Base-by-base conservation (phyloP, 768 basidiomycete species). In the Russula dissimulans region DNA sequence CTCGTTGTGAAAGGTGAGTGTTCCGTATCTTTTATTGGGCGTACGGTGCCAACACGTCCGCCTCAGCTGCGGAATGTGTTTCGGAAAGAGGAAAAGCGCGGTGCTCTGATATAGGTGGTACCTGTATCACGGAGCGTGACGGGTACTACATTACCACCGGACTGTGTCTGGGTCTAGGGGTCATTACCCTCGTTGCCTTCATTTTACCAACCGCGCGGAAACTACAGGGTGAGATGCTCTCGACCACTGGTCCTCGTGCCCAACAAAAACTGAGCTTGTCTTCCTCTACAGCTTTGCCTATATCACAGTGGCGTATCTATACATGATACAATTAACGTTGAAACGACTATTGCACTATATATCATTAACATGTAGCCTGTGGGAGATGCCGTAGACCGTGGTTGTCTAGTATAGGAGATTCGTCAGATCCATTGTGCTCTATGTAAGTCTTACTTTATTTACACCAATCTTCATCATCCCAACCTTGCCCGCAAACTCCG, bases 51-150 rank as follows among this genome's bases (percentile, higher is more conserved):
- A 44, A 11, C 44, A n/a, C 18, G 14, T 38, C 32, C 17, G 72
- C 6, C 69, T 92, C n/a, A 97, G 94, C 74, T 76, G 97, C 64
- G 6, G 95, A 97, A 71, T 98, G 97, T 72, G 86, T 94, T 41
- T 91, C 93, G 3, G 95, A 98, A 14, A 84, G 85, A 59, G 97
- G 95, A 26, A 95, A 91, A 68, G 77, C 80, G 4, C 71, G 77
- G 12, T 98, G 97, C 71, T 76, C 79, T 32, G 81, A 82, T 5
- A 76, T 89, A 54, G 84, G 80, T 11, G 97, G 97, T 1, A 73
- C 76, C 45, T 99, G 97, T 71, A 75, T 89, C 52, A 90, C 86
- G 2, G 83, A 90, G 71, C 80, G 80, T 26, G 97, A 99, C 72
- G 97, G 97, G 10, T 98, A 95, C 73, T 98, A 94, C 71, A 80